A percentile compares a stretch with the other conserved stretches of the same genome.
These are phyloP conservation scores for Zostera marina DNA, from an alignment of 116 monocot genomes.

Conservation along the genomic window DNA sequence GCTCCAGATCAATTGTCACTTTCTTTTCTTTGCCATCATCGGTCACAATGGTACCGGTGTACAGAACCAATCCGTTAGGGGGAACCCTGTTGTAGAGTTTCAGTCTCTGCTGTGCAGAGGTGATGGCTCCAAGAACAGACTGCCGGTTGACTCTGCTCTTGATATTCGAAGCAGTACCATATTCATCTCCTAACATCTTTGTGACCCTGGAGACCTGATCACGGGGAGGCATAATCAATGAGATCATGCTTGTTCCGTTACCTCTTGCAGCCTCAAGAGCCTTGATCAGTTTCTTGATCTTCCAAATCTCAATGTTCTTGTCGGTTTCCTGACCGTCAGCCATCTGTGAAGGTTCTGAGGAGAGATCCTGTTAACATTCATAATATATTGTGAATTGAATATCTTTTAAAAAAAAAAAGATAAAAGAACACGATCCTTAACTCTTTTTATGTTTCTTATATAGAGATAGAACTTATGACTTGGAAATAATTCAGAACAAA, in stretches of 20 bases:
- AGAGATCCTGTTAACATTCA: no score
- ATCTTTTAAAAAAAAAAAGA: no score
- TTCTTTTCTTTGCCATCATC: conserved; percentile 26
- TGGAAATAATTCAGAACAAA: no score
- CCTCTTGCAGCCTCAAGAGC: conserved; percentile 35
- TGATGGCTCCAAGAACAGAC: conserved; percentile 29
- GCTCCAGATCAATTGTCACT: conserved; percentile 19
- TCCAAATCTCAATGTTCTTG: conserved; percentile 40
- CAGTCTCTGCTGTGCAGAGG: conserved; percentile 31
- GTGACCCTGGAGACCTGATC: conserved; percentile 27
- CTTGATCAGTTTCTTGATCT: conserved; percentile 32
- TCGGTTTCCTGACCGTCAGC: conserved; percentile 23
- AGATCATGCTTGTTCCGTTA: conserved; percentile 41
- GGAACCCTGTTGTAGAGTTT: conserved; percentile 24
- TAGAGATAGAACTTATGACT: no score
- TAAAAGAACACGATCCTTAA: no score
- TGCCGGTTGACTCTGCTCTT: conserved; percentile 37
- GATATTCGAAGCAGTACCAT: conserved; percentile 38
- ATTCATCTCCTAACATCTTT: conserved; percentile 36
- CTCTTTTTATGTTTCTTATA: no score
- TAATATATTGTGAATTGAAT: no score
- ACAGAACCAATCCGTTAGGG: conserved; percentile 17
- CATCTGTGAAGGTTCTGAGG: not conserved
- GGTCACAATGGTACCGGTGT: conserved; percentile 19
- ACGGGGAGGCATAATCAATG: conserved; percentile 33